phyloP scores from a whole-genome alignment of 2,329 filamentous ascomycete genomes.

The Ophiostoma himal-ulmi region DNA sequence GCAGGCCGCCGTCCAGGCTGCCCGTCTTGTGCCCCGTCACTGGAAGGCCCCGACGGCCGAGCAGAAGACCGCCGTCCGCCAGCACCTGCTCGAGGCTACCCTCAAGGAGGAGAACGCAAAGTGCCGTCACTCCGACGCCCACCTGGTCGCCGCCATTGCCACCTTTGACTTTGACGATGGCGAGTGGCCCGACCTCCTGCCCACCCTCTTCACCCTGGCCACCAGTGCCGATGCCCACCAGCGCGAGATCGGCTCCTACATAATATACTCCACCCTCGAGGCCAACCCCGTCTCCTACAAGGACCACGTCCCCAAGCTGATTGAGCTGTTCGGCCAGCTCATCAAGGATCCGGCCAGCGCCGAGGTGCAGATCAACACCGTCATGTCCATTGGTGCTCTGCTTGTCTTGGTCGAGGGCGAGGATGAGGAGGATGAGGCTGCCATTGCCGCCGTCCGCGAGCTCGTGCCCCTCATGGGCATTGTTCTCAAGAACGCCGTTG shows the following conservation, averaged over 20 bases:
- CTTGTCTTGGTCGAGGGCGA: constrained; percentile 84
- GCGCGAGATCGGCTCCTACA: constrained; percentile 86
- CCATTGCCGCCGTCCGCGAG: constrained; percentile 68
- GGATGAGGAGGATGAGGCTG: constrained; percentile 73
- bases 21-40: constrained; percentile 76
- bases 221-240: constrained; percentile 68
- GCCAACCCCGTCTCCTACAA: constrained; percentile 77
- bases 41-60: constrained; percentile 69
- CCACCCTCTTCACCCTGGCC: constrained; percentile 71
- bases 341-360: constrained; percentile 86
- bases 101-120: constrained; percentile 71
- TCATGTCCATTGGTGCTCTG: constrained; percentile 81
- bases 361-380: constrained; percentile 90
- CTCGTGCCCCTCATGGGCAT: constrained; percentile 83
- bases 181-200: constrained; percentile 76
- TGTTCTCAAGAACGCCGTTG: constrained; percentile 78
- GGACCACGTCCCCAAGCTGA: constrained; percentile 72
- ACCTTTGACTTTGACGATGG: constrained; percentile 80
- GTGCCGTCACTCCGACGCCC: constrained; percentile 78
- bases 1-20: constrained; percentile 83
- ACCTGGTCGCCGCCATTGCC: constrained; percentile 81
- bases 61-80: constrained; percentile 74
- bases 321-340: constrained; percentile 76
- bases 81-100: constrained; percentile 76
- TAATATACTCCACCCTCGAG: constrained; percentile 87